Percentiles rank a stretch among this genome's conserved stretches.
Conservation (phyloP, 2,329 filamentous ascomycete species). For the Balansia obtecta region DNA sequence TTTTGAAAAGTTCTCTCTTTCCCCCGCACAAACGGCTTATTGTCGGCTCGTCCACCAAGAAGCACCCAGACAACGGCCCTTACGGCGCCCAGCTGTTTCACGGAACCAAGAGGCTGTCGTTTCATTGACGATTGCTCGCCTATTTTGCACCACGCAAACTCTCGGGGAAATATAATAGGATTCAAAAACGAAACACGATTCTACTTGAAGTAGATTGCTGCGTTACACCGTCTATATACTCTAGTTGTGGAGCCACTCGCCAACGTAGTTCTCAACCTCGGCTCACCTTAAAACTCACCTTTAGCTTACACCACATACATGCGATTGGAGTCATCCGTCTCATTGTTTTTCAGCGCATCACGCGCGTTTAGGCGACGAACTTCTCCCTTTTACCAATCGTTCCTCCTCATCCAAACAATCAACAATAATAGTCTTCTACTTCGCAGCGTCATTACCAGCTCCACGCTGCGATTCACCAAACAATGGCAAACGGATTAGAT, state of each 20-base stretch:
- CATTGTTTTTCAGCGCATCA: not conserved
- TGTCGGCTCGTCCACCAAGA: not conserved
- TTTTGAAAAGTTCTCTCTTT: not conserved
- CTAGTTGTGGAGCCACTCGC: slow-evolving; percentile 3
- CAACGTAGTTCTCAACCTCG: slow-evolving; percentile 6
- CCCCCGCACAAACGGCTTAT: not conserved
- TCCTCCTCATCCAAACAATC: not conserved
- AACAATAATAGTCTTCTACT: not conserved
- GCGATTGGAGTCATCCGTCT: slow-evolving; percentile 4
- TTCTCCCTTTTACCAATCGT: not conserved
- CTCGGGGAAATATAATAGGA: not conserved
- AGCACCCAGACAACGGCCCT: not conserved
- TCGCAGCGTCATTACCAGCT: not conserved
- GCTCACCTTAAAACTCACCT: slow-evolving; percentile 10
- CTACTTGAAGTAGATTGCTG: not conserved
- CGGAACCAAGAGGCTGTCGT: not conserved
- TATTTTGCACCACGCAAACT: slow-evolving; percentile 4
- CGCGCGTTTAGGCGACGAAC: not conserved
- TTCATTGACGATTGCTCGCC: not conserved
- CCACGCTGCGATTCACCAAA: slow-evolving; percentile 7
- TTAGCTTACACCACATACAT: slow-evolving; percentile 2
- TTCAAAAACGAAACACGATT: not conserved
- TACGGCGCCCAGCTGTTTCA: not conserved
- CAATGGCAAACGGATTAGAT: slow-evolving; percentile 37
- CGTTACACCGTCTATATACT: not conserved